phyloP scores from a whole-genome alignment of 1,284 basidiomycete genomes.

The Moniliella sp. region DNA sequence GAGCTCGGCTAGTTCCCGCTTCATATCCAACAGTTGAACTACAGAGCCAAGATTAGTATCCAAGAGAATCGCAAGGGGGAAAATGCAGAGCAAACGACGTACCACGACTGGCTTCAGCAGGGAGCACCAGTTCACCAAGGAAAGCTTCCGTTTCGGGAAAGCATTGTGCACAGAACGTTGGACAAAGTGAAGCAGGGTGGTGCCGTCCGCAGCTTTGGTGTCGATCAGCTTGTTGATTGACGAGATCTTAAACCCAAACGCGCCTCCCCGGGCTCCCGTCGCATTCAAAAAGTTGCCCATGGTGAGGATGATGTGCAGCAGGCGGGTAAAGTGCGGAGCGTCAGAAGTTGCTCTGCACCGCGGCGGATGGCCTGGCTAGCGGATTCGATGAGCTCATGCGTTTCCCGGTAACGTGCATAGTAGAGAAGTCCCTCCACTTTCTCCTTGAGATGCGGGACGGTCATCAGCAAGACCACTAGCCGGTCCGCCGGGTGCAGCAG shows the following conservation, averaged over 20 bases:
- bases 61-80: background rate
- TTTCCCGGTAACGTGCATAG: conserved; percentile 31
- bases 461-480: conserved; percentile 89
- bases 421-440: conserved; percentile 87
- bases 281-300: conserved; percentile 97
- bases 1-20: conserved; percentile 30
- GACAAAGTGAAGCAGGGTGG: conserved; percentile 72
- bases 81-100: conserved; percentile 9
- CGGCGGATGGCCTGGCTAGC: conserved; percentile 16
- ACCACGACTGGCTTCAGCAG: conserved; percentile 82
- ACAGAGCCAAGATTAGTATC: background rate
- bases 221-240: conserved; percentile 97
- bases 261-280: conserved; percentile 82
- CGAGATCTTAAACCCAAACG: conserved; percentile 86
- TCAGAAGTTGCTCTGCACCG: conserved; percentile 23
- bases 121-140: conserved; percentile 64
- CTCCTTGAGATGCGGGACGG: conserved; percentile 73
- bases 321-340: conserved; percentile 19
- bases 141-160: conserved; percentile 74
- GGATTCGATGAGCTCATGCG: conserved; percentile 16
- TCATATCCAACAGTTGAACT: conserved; percentile 26
- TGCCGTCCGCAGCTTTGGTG: conserved; percentile 63
- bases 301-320: conserved; percentile 47
- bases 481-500: conserved; percentile 79
- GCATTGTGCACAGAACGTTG: conserved; percentile 65